Conservation (phyloP, 1,139 yeast species). For the Zygosaccharomyces pseudobailii region DNA sequence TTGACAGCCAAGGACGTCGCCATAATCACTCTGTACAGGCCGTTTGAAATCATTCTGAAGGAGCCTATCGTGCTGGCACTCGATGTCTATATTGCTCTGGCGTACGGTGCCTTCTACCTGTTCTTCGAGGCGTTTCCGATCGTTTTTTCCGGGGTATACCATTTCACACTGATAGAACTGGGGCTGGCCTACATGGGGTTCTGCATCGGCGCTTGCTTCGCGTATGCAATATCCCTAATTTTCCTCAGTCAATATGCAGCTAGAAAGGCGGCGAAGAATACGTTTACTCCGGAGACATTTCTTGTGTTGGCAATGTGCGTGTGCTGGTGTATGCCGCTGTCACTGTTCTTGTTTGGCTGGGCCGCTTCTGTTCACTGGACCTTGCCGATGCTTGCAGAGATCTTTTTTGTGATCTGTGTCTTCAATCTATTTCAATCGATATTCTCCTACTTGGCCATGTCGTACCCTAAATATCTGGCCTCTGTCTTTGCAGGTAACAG, state of each 20-base stretch:
- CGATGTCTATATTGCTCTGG: slow-evolving; percentile 47
- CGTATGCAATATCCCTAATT: slow-evolving; percentile 17
- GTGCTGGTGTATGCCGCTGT: slow-evolving; percentile 40
- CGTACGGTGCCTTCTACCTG: slow-evolving; percentile 50
- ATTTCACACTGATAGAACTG: slow-evolving; percentile 46
- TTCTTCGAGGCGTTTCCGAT: slow-evolving; percentile 62
- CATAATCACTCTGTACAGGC: slow-evolving; percentile 47
- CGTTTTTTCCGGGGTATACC: slow-evolving; percentile 41
- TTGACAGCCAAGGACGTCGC: slow-evolving; percentile 31
- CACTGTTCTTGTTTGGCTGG: slow-evolving; percentile 50
- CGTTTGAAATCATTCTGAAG: slow-evolving; percentile 40
- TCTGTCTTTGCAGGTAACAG: slow-evolving; percentile 58
- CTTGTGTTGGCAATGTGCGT: slow-evolving; percentile 45
- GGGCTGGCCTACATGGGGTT: slow-evolving; percentile 47
- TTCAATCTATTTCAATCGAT: slow-evolving; percentile 40
- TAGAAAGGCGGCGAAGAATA: slow-evolving; percentile 29
- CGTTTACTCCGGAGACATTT: slow-evolving; percentile 40
- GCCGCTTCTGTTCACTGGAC: slow-evolving; percentile 44
- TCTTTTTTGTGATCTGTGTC: slow-evolving; percentile 37
- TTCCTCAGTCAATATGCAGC: slow-evolving; percentile 10
- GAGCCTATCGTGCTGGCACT: slow-evolving; percentile 47
- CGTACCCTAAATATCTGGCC: slow-evolving; percentile 44
- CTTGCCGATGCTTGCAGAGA: slow-evolving; percentile 41
- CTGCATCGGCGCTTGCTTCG: slow-evolving; percentile 41
- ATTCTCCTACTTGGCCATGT: slow-evolving; percentile 31